Evolutionary conservation across 495 filamentous ascomycete species (phyloP).

Genomic region (Talaromyces trachyspermus): DNA sequence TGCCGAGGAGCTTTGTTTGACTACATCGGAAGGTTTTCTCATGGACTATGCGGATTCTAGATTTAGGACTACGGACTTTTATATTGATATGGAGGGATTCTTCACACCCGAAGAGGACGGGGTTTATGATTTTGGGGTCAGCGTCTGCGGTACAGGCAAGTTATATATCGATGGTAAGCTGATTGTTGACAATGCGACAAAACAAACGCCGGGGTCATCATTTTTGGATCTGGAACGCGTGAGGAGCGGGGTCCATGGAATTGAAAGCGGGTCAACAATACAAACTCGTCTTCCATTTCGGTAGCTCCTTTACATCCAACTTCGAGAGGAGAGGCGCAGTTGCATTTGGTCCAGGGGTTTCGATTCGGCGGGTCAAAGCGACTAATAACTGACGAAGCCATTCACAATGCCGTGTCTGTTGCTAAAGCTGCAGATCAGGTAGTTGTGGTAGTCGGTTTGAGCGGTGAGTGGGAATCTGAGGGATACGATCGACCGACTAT

Average conservation of each 20-base stretch:
- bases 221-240: constrained; percentile 52
- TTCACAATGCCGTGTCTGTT: constrained; percentile 51
- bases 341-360: constrained; percentile 60
- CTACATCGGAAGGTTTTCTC: constrained; percentile 49
- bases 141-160: constrained; percentile 61
- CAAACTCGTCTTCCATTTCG: constrained; percentile 53
- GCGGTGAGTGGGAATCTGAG: constrained; percentile 79
- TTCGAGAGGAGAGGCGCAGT: constrained; percentile 44
- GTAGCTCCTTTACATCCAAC: constrained; percentile 54
- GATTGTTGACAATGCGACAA: constrained; percentile 54
- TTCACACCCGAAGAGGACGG: constrained; percentile 50
- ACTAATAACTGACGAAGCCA: constrained; percentile 56
- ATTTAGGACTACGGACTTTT: constrained; percentile 45
- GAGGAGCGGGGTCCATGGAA: constrained; percentile 45
- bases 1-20: constrained; percentile 47
- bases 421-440: constrained; percentile 59
- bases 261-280: constrained; percentile 49
- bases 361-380: constrained; percentile 68
- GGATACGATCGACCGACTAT: constrained; percentile 71
- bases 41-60: constrained; percentile 57
- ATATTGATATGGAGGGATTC: constrained; percentile 52
- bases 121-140: constrained; percentile 61
- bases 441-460: constrained; percentile 67
- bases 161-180: constrained; percentile 60
- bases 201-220: constrained; percentile 46